phyloP scores from a whole-genome alignment of 495 filamentous ascomycete species.

The Glarea lozoyensis region DNA sequence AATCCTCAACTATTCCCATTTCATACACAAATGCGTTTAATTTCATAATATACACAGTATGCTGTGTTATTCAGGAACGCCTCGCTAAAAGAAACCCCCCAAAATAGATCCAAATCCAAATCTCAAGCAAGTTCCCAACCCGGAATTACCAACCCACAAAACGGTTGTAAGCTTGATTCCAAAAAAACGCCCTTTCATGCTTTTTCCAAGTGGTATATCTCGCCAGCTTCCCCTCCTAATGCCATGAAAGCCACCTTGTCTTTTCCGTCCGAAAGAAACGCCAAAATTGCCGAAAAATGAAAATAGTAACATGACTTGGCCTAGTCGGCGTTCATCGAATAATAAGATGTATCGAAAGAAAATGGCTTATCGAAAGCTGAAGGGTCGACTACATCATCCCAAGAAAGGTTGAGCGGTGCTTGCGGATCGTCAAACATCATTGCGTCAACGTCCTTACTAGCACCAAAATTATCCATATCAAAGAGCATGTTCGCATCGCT shows the following conservation, averaged over 20 bases:
- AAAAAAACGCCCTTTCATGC: conserved; percentile 14
- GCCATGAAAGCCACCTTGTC: conserved; percentile 1
- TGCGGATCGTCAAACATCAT: conserved; percentile 15
- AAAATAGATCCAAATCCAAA: conserved; percentile 3
- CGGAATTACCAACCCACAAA: too few species aligned
- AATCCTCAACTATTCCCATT: too few species aligned
- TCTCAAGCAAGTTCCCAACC: background rate
- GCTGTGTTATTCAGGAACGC: conserved; percentile 2
- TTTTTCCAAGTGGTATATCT: conserved; percentile 19
- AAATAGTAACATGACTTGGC: background rate
- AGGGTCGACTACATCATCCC: conserved; percentile 30
- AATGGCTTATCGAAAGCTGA: conserved; percentile 33
- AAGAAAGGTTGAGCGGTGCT: conserved; percentile 11
- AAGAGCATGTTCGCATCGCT: conserved; percentile 24
- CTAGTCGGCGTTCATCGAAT: conserved; percentile 31
- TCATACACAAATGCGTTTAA: background rate
- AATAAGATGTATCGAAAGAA: conserved; percentile 31
- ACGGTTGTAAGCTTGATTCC: background rate
- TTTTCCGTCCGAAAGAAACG: background rate
- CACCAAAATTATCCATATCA: conserved; percentile 27
- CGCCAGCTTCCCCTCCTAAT: background rate
- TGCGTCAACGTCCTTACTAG: conserved; percentile 21
- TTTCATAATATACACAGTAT: background rate
- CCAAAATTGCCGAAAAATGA: conserved; percentile 8
- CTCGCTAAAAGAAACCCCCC: background rate